Base-by-base conservation (phyloP, 2,329 filamentous ascomycete genomes). In the Graphiopsis chlorocephala region DNA sequence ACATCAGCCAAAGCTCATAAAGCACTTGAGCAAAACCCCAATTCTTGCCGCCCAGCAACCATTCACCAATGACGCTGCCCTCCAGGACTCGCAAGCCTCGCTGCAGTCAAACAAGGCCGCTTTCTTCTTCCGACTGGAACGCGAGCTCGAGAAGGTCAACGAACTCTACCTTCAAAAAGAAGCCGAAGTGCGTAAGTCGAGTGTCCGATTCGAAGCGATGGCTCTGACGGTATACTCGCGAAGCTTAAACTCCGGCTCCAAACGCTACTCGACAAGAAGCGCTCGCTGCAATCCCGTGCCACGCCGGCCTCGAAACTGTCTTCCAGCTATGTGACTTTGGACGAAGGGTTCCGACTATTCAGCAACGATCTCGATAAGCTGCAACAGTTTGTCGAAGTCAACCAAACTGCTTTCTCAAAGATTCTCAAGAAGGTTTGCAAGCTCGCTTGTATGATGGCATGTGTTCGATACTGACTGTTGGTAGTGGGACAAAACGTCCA, bases 71-170 rank as follows among this genome's bases (percentile, higher is more conserved):
- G 74, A 75, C 65, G 75, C 79, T 68, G 80, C 83, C 67, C 72
- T 78, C 42, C 77, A 82, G 66, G 93, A 97, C 77, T 88, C 93
- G n/a, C 93, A 96, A 80, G 88, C 90, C 58, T 90, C 93, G 53
- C 84, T 98, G 58, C 93, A 97, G 78, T 95, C 94, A 64, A 99
- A 99, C 81, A 97, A 96, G 80, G 94, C 94, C 64, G 96, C 94
- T 12, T 99, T 99, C 81, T 99, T 99, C 85, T 98, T 98, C 78
- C 91, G 95, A 78, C 84, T 99, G 78, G 95, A 99, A 84, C 89
- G 95, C 72, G 95, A 99, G 78, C 86, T 99, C 63, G 95, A 98
- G 79, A 99, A 98, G 78, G 95, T 99, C 79, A 99, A 99, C 79
- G 92, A 88, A 15, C 97, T 97, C 78, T 99, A 99, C 77, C 80